These are phyloP conservation scores for Sicyos edulis DNA, from an alignment of 306 rosid genomes.

Conservation along the genomic window DNA sequence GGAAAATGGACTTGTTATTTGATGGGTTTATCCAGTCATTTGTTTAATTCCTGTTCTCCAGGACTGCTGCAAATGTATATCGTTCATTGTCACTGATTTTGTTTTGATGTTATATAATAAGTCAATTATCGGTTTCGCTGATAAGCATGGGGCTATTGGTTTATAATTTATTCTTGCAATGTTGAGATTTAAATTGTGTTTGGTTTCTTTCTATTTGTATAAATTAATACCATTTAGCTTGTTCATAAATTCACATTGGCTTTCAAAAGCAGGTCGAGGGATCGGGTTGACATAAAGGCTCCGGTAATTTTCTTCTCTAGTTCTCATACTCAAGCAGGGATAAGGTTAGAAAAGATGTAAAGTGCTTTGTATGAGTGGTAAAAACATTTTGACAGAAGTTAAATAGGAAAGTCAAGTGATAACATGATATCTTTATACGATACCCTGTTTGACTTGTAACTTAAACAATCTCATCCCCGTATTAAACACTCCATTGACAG, in stretches of 20 bases:
- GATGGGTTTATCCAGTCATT: conserved; percentile 11
- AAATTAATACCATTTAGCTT: not conserved
- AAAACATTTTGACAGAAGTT: not conserved
- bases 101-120: not conserved
- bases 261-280: not conserved
- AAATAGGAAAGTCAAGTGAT: conserved; percentile 9
- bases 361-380: not conserved
- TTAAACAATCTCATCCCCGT: conserved; percentile 10
- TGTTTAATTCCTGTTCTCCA: not conserved
- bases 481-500: conserved; percentile 18
- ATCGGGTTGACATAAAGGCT: conserved; percentile 5
- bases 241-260: not conserved
- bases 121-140: not conserved
- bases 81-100: conserved; percentile 14
- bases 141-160: not conserved
- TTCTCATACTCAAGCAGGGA: not conserved
- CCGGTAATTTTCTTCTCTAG: conserved; percentile 5
- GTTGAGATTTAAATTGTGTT: not conserved
- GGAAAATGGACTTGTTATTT: conserved; percentile 9
- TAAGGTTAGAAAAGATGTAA: too few relatives aligned
- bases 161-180: not conserved
- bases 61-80: conserved; percentile 11
- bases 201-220: not conserved
- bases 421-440: conserved; percentile 1
- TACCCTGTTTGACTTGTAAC: not conserved